Evolutionary conservation across 2,329 filamentous ascomycete species (phyloP), one percentile per base, ranked within the genome.

Genomic region (Apiospora aurea): DNA sequence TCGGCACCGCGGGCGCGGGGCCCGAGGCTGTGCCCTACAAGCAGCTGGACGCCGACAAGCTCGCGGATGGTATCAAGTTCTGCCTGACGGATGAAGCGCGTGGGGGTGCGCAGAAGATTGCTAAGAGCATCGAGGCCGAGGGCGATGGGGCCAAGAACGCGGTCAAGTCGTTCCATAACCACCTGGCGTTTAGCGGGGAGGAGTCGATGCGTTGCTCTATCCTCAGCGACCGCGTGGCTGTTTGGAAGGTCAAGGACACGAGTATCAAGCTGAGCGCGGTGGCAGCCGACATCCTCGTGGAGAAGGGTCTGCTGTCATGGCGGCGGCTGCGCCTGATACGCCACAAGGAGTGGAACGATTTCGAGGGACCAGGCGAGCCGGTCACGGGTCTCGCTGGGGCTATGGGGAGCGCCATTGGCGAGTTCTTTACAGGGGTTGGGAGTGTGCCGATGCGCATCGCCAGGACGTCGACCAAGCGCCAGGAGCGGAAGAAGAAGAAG

Each of bases 341-440:
- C 11, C 91, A 93, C 76, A 89, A 87, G 69, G 91, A 93, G 76
- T 94, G 92, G 91, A 93, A 93, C 75, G 92, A 94, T 76, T 94
- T 94, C 76, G 91, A 93, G 75, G 93, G 93, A 0, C 92, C 92
- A 0, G 92, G 92, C 0, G 92, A 94, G 77, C 92, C 92, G 0
- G 83, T 94, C 16, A 93, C 91, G 0, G 92, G 92, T 3, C 83
- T 88, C 4, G 88, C 89, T 46, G 88, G 89, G 14, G 91, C 91
- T 0, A 75, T 94, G 5, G 85, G 88, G n/a, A 85, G 86, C 3
- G 89, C 88, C 0, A 78, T 91, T 3, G 86, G 87, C 1, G 87
- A 89, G 47, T 84, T 91, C 0, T 88, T 91, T 38, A 84, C 86
- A n/a, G 92, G 92, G 0, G 82, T 93, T 21, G 90, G 88, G 0